Evolutionary conservation across 2,329 filamentous ascomycete species (phyloP).

Genomic region (Fusarium longipes): DNA sequence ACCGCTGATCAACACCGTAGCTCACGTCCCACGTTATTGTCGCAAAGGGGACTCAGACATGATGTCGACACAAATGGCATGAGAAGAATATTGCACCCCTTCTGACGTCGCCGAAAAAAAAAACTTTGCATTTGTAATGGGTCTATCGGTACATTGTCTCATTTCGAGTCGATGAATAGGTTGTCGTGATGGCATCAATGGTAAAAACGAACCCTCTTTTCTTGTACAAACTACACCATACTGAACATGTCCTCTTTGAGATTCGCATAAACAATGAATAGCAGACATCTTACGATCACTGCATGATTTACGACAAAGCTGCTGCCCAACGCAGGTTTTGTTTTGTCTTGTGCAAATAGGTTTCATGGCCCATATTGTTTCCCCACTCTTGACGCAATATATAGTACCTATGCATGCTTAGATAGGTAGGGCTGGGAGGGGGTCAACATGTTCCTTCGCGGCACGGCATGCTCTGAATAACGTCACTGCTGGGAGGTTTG

Average conservation of each 20-base stretch:
- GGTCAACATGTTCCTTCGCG: slow-evolving; percentile 6
- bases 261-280: background rate
- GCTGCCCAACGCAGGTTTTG: background rate
- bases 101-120: slow-evolving; percentile 18
- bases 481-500: slow-evolving; percentile 22
- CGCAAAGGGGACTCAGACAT: slow-evolving; percentile 4
- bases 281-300: background rate
- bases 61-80: background rate
- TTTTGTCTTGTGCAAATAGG: background rate
- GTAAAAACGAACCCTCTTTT: background rate
- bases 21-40: slow-evolving; percentile 6
- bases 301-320: background rate
- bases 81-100: slow-evolving; percentile 4
- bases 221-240: background rate
- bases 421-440: slow-evolving; percentile 1
- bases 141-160: background rate
- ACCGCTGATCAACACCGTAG: slow-evolving; percentile 19
- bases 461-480: slow-evolving; percentile 24
- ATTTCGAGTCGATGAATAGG: background rate
- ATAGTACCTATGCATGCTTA: background rate
- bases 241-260: background rate
- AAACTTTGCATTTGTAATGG: slow-evolving; percentile 2
- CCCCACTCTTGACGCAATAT: slow-evolving; percentile 31
- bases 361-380: slow-evolving; percentile 2
- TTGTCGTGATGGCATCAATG: background rate